Evolutionary conservation across 306 rosid species (phyloP), one percentile per base, ranked within the genome.

Genomic region (Biancaea sappan): DNA sequence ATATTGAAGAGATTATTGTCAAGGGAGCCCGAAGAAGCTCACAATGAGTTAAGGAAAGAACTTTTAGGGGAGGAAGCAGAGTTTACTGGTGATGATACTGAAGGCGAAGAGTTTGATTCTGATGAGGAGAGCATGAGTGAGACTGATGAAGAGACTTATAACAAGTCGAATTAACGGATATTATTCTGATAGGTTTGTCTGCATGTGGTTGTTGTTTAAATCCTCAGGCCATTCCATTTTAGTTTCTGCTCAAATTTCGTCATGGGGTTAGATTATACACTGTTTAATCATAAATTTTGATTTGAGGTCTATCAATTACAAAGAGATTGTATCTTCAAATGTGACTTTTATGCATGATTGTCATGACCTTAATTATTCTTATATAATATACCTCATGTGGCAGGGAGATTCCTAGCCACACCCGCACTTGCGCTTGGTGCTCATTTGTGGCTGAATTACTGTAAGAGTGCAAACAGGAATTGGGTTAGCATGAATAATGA

Each of bases 1-100:
- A 84, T 92, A 72, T 68, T 92, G 83, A 80, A 85, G 79, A 86
- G 91, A 73, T 82, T 77, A 76, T 81, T 92, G 35, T 57, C 86
- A 0, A 89, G 84, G 62, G 80, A 88, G 74, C 80, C 87, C 29
- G 93, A 81, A 21, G 90, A 86, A 51, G 85, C 35, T 44, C 88
- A 88, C 60, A 19, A 79, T 26, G 84, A 80, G 57, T 75, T 90
- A 87, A 86, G 85, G 86, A 87, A 28, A 80, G 89, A 88, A 8
- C 74, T 90, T 66, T 76, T 80, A 5, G 88, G 89, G 44, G 77
- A 73, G 68, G 71, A 71, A 34, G 50, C 77, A 26, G 61, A 5
- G 52, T 40, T 75, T 6, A 50, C 66, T 41, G 76, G 81, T 2
- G 80, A 80, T 41, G 82, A 81, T 21, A 48, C 5, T 5, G 84